A percentile compares a stretch with the other conserved stretches of the same genome.
Conservation (phyloP, 225 moss, liverwort and hornwort species). For the Thuidium tamariscinum region DNA sequence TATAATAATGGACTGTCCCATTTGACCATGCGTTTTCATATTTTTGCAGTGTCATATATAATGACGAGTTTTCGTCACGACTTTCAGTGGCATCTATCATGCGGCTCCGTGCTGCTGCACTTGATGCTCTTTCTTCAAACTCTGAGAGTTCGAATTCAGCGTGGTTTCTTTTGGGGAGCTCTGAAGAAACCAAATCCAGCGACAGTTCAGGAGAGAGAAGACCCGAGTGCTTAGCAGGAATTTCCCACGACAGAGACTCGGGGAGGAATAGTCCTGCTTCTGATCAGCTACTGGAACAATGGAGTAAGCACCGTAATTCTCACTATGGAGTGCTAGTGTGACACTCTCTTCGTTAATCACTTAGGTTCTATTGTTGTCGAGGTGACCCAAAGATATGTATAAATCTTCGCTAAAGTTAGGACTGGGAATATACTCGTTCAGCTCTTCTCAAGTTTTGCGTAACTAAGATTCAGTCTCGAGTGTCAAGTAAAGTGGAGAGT, state of each 20-base stretch:
- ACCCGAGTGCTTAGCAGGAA: background rate
- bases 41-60: background rate
- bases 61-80: background rate
- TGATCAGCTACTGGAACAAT: background rate
- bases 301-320: background rate
- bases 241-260: background rate
- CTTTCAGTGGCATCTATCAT: background rate
- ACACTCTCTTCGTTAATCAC: background rate
- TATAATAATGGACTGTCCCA: background rate
- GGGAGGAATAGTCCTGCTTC: background rate
- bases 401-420: background rate
- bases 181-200: background rate
- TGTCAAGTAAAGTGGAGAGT: background rate
- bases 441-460: background rate
- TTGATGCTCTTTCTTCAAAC: background rate
- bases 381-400: background rate
- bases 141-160: background rate
- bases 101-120: background rate
- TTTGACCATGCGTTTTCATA: background rate
- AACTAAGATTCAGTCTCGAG: background rate
- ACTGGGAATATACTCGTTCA: background rate
- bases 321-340: background rate
- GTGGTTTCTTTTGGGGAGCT: background rate
- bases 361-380: background rate
- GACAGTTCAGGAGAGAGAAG: background rate